Evolutionary conservation across 495 filamentous ascomycete genomes (phyloP).

Genomic region (Penicillium simplicissimum): DNA sequence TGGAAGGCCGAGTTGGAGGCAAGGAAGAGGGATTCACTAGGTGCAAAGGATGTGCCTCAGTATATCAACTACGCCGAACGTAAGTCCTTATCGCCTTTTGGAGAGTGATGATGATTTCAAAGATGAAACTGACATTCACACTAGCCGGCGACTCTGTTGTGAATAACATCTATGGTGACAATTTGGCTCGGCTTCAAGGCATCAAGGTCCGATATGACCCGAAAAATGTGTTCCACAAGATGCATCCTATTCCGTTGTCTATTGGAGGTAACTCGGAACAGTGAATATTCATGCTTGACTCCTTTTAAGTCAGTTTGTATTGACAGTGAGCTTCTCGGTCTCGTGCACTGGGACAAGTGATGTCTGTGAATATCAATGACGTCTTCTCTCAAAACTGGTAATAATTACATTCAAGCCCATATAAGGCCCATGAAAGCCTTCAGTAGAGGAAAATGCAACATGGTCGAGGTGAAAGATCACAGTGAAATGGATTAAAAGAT

Average conservation of each 20-base stretch:
- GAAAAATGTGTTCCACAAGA: conserved; percentile 53
- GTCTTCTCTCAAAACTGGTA: neutral
- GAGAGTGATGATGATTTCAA: neutral
- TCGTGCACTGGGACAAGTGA: neutral
- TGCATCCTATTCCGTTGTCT: conserved; percentile 30
- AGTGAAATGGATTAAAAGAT: neutral
- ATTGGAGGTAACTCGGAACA: neutral
- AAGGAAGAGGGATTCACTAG: neutral
- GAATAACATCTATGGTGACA: conserved; percentile 46
- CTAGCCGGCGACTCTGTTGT: conserved; percentile 38
- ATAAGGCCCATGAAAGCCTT: neutral
- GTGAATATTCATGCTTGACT: neutral
- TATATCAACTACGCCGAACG: conserved; percentile 48
- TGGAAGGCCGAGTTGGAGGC: conserved; percentile 32
- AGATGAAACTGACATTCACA: conserved; percentile 1
- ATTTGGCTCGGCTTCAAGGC: conserved; percentile 42
- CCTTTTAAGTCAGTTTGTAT: neutral
- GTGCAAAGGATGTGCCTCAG: conserved; percentile 31
- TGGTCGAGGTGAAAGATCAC: neutral
- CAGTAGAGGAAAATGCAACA: neutral
- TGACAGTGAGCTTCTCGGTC: neutral
- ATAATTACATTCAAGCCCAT: neutral
- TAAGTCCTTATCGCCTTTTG: conserved; percentile 24
- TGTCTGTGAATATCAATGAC: neutral
- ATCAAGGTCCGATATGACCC: conserved; percentile 58